Percentiles rank a stretch among this genome's conserved stretches.
phyloP scores from a whole-genome alignment of 2,329 filamentous ascomycete genomes.

The Lachnellula subtilissima region DNA sequence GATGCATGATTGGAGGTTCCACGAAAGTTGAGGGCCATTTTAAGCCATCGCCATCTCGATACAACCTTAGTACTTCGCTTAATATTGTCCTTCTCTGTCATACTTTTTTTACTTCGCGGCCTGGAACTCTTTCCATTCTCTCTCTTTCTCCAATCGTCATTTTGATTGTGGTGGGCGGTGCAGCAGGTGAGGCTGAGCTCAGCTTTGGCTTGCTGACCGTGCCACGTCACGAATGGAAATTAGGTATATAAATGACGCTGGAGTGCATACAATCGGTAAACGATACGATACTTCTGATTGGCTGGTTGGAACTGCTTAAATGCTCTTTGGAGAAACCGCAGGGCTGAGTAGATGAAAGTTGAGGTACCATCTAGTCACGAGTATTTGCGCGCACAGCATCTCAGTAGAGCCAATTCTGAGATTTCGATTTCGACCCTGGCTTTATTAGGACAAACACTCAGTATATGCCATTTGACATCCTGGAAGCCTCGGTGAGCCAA shows the following conservation, averaged over 20 bases:
- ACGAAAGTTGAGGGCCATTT: not conserved
- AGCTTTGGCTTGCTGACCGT: not conserved
- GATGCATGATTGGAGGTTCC: not conserved
- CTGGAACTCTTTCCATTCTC: not conserved
- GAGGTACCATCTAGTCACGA: not conserved
- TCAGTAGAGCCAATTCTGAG: too few species aligned
- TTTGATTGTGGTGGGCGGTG: not conserved
- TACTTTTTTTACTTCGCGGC: too few species aligned
- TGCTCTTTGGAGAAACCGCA: not conserved
- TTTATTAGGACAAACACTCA: too few species aligned
- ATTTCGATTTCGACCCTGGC: too few species aligned
- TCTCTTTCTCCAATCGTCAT: not conserved
- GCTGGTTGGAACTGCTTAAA: not conserved
- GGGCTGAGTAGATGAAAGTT: not conserved
- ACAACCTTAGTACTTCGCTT: not conserved
- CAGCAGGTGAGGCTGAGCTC: not conserved
- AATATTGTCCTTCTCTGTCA: not conserved
- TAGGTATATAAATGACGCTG: not conserved
- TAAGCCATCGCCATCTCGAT: not conserved
- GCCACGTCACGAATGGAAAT: not conserved
- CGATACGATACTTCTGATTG: not conserved
- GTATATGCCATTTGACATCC: too few species aligned
- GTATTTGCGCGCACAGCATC: too few species aligned
- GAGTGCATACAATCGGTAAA: not conserved
- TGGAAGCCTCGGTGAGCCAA: too few species aligned